Percentiles rank a stretch among this genome's conserved stretches.
Evolutionary conservation across 176 grass and related monocot genomes (phyloP).

Genomic region (Carex kokanica): DNA sequence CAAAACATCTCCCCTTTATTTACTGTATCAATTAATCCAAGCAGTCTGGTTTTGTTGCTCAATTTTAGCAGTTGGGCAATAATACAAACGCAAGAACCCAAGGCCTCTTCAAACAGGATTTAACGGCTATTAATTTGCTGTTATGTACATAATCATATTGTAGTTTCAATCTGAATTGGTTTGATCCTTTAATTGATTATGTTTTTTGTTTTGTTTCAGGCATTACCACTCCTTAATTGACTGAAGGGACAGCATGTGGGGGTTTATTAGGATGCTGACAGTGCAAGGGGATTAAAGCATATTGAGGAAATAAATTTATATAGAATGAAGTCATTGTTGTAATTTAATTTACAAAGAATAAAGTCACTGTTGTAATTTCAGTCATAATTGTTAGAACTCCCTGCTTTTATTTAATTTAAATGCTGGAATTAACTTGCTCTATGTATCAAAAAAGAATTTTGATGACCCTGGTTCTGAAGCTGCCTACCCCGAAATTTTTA

Average conservation of each 20-base stretch:
- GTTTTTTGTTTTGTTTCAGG: slow-evolving; percentile 5
- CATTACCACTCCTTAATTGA: slow-evolving; percentile 8
- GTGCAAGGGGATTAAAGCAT: not conserved
- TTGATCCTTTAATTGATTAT: not conserved
- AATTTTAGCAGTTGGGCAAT: not conserved
- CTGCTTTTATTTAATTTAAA: not conserved
- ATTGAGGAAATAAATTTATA: not conserved
- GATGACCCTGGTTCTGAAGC: not conserved
- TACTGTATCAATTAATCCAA: not conserved
- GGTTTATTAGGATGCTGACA: not conserved
- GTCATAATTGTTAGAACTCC: not conserved
- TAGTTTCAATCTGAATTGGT: no score
- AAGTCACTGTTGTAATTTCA: not conserved
- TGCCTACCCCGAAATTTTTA: not conserved
- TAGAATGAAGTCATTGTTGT: not conserved
- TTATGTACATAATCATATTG: no score
- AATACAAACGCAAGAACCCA: not conserved
- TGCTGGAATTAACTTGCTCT: not conserved
- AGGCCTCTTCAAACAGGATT: not conserved
- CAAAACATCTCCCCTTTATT: not conserved
- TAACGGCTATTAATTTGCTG: no score
- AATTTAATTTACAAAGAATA: no score
- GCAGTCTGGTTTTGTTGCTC: not conserved
- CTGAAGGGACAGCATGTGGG: no score
- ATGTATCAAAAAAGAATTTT: not conserved